phyloP scores from a whole-genome alignment of 2,329 filamentous ascomycete species.

The Didymella exigua region DNA sequence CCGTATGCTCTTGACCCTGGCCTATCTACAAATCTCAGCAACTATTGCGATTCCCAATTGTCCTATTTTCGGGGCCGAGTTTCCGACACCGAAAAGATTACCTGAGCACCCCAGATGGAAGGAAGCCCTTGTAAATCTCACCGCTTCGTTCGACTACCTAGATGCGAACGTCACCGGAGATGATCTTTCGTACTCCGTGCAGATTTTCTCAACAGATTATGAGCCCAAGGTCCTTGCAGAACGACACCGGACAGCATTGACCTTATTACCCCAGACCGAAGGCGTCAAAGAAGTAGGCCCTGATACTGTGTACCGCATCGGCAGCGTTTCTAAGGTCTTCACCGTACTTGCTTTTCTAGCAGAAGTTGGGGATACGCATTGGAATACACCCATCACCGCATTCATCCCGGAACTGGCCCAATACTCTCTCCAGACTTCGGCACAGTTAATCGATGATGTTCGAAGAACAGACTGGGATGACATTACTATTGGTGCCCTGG shows the following conservation, averaged over 20 bases:
- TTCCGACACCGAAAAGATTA: slow-evolving; percentile 29
- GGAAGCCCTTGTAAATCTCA: slow-evolving; percentile 27
- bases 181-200: slow-evolving; percentile 30
- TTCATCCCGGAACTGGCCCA: slow-evolving; percentile 36
- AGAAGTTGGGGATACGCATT: slow-evolving; percentile 42
- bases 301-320: slow-evolving; percentile 53
- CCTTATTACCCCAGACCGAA: slow-evolving; percentile 22
- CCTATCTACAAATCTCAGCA: slow-evolving; percentile 10
- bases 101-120: slow-evolving; percentile 29
- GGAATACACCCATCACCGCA: slow-evolving; percentile 40
- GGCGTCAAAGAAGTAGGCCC: slow-evolving; percentile 37
- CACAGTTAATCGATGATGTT: slow-evolving; percentile 29
- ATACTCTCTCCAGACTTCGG: background rate
- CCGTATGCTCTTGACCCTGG: background rate
- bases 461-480: slow-evolving; percentile 40
- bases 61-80: slow-evolving; percentile 30
- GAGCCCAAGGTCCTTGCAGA: slow-evolving; percentile 26
- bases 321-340: slow-evolving; percentile 50
- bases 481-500: slow-evolving; percentile 42
- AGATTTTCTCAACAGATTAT: slow-evolving; percentile 33
- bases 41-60: slow-evolving; percentile 28
- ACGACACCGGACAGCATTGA: slow-evolving; percentile 25
- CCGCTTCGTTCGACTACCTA: slow-evolving; percentile 27
- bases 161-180: slow-evolving; percentile 25
- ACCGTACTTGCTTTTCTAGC: slow-evolving; percentile 49